Conservation (phyloP, 2,329 filamentous ascomycete genomes). For the Pseudogymnoascus verrucosus region DNA sequence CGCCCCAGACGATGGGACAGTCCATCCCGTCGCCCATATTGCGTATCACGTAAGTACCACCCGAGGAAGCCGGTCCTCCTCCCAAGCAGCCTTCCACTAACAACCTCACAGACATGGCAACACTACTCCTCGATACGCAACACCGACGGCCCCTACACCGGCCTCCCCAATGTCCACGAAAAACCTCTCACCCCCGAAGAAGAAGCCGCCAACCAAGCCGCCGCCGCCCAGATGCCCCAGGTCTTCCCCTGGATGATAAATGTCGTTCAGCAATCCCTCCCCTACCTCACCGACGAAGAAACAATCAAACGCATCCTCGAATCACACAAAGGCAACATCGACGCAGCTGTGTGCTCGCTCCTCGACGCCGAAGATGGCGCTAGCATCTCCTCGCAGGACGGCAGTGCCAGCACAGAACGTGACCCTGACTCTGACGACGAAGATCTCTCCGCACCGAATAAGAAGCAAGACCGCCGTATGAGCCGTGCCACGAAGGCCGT, state of each 20-base stretch:
- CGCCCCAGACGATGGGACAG: constrained; percentile 30
- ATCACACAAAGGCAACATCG: constrained; percentile 42
- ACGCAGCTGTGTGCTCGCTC: constrained; percentile 43
- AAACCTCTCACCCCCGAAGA: constrained; percentile 17
- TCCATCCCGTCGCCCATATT: constrained; percentile 41
- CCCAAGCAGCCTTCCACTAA: neutral
- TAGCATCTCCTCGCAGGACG: constrained; percentile 34
- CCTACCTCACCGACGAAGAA: constrained; percentile 40
- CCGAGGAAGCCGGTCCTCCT: constrained; percentile 18
- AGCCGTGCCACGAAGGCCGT: constrained; percentile 12
- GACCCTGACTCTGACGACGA: constrained; percentile 45
- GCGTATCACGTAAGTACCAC: constrained; percentile 50
- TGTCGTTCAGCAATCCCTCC: constrained; percentile 42
- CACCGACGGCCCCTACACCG: constrained; percentile 48
- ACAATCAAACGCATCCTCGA: constrained; percentile 45
- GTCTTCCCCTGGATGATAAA: constrained; percentile 49
- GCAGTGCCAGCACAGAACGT: constrained; percentile 41
- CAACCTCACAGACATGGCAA: constrained; percentile 44
- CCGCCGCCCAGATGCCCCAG: constrained; percentile 33
- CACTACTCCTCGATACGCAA: constrained; percentile 62
- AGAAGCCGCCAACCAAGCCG: constrained; percentile 25
- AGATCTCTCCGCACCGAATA: constrained; percentile 38
- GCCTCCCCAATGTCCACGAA: constrained; percentile 39
- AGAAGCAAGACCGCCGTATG: constrained; percentile 30
- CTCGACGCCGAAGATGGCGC: constrained; percentile 39